Base-by-base conservation (phyloP, 2,329 filamentous ascomycete genomes). In the Phialophora chinensis region DNA sequence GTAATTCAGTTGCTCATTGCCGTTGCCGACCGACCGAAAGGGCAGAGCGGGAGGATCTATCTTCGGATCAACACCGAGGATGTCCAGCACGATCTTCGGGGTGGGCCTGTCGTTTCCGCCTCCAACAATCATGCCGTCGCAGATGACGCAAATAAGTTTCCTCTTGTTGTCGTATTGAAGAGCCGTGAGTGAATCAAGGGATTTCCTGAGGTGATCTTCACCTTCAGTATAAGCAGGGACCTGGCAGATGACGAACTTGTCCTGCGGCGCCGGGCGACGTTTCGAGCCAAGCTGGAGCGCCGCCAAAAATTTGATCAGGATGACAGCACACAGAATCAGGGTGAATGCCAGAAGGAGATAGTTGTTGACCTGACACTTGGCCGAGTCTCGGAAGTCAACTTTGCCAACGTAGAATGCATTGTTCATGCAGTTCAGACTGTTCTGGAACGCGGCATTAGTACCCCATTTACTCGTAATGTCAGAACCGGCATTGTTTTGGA, bases 211-310 rank as follows among this genome's bases (percentile, higher is more conserved):
- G 3, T 93, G 94, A 74, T 99, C 95, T 83, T 99, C 95, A 73
- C 93, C 95, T 82, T 99, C 95, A 0, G 95, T 99, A 76, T 99
- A 99, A 4, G 95, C 95, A 10, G 95, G 95, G 35, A 99, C 93
- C 78, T 97, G 93, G 79, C 95, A 98, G 72, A 99, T 98, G 73
- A 99, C 93, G 74, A 99, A 99, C 77, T 98, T 99, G 79, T 99
- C 95, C 78, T 98, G 95, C 44, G 93, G 91, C 5, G 91, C 86
- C 2, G 95, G 95, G 20, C 92, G 89, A 66, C 91, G 88, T 82
- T 97, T 97, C 4, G 93, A 93, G 54, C 94, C 93, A 67, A 99
- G 91, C 75, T 97, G 95, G 50, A 99, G 85, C 12, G 95, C 95
- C 60, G 95, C 89, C 75, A 99, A 78, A 81, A 99, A 99, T 79